Evolutionary conservation across 176 grass and related monocot species (phyloP).

Genomic region (Pharus latifolius): DNA sequence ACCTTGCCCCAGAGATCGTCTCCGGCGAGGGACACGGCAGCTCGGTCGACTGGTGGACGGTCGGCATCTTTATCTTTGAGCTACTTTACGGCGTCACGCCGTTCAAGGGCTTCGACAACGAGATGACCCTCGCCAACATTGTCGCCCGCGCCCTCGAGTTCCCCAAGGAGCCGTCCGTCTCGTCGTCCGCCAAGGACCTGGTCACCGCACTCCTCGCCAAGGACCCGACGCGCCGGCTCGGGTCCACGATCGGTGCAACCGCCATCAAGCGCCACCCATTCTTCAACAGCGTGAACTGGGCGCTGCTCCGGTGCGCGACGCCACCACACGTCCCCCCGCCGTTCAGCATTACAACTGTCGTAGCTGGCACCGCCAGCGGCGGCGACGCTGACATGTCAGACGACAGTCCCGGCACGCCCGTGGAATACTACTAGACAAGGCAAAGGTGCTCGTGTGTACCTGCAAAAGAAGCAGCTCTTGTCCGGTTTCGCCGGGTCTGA

Average conservation of each 20-base stretch:
- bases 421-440: slow-evolving; percentile 54
- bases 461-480: not conserved
- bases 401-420: slow-evolving; percentile 61
- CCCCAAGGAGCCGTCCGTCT: slow-evolving; percentile 60
- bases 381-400: slow-evolving; percentile 5
- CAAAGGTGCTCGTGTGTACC: not conserved
- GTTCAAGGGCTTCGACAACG: slow-evolving; percentile 80
- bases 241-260: slow-evolving; percentile 59
- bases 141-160: slow-evolving; percentile 91
- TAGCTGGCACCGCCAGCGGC: not conserved
- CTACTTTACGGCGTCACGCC: slow-evolving; percentile 87
- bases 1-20: slow-evolving; percentile 91
- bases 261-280: slow-evolving; percentile 80
- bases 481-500: no score
- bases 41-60: slow-evolving; percentile 95
- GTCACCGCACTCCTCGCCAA: slow-evolving; percentile 60
- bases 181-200: slow-evolving; percentile 45
- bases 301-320: slow-evolving; percentile 57
- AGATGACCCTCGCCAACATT: slow-evolving; percentile 85
- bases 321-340: slow-evolving; percentile 59
- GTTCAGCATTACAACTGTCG: not conserved
- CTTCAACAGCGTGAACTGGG: slow-evolving; percentile 84
- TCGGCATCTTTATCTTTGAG: slow-evolving; percentile 84
- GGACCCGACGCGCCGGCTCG: slow-evolving; percentile 60
- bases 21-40: slow-evolving; percentile 91